Evolutionary conservation across 2,329 filamentous ascomycete species (phyloP).

Genomic region (Ascomycota sp.): DNA sequence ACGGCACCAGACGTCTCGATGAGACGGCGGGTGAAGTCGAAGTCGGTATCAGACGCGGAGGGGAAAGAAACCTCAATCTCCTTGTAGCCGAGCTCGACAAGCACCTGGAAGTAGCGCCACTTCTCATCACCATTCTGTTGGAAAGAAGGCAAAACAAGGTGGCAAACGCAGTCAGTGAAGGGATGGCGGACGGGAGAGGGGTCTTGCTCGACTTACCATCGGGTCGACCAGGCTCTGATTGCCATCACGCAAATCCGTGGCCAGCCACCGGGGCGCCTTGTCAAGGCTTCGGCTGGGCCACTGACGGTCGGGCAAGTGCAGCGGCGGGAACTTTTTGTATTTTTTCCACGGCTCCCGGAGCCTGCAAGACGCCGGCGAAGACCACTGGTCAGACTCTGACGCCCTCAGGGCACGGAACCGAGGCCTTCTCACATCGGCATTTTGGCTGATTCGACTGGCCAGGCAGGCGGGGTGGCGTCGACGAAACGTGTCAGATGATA

Average conservation of each 20-base stretch:
- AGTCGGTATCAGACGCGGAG: constrained; percentile 85
- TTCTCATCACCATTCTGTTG: constrained; percentile 78
- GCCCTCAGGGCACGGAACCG: too few relatives aligned
- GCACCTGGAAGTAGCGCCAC: constrained; percentile 87
- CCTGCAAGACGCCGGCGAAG: constrained; percentile 21
- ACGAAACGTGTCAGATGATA: too few relatives aligned
- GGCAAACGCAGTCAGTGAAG: neutral
- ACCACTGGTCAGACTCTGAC: too few relatives aligned
- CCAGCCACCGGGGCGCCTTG: constrained; percentile 78
- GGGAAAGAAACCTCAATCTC: constrained; percentile 96
- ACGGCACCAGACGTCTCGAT: constrained; percentile 67
- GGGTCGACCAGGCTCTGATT: constrained; percentile 87
- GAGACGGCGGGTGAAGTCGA: constrained; percentile 77
- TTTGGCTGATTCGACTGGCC: constrained; percentile 1
- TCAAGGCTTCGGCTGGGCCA: constrained; percentile 70
- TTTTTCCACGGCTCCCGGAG: constrained; percentile 60
- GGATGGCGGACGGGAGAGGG: neutral
- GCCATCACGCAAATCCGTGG: constrained; percentile 66
- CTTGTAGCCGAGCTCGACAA: constrained; percentile 82
- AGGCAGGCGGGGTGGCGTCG: too few relatives aligned
- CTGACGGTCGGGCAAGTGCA: constrained; percentile 47
- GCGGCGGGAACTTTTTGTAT: constrained; percentile 44
- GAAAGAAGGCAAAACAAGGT: neutral
- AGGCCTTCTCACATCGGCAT: constrained; percentile 4
- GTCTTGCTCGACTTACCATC: constrained; percentile 49